These are phyloP conservation scores for Cystobasidiopsis lactophilus DNA, from an alignment of 768 basidiomycete species.

Conservation along the genomic window DNA sequence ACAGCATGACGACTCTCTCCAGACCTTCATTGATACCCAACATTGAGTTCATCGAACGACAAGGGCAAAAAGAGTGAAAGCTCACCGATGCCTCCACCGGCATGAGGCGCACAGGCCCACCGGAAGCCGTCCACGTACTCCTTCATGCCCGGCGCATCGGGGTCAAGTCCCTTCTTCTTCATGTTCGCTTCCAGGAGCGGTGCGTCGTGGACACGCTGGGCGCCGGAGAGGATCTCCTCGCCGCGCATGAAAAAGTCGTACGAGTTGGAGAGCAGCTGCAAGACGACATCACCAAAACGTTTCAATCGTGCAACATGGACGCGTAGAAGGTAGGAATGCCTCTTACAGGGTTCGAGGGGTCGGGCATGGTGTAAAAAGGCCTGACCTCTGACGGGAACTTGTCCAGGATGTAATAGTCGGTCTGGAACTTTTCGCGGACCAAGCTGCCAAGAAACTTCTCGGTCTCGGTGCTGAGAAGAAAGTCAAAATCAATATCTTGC, in stretches of 20 bases:
- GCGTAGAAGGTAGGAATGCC: not conserved
- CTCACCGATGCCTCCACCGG: constrained; percentile 73
- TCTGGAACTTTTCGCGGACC: constrained; percentile 79
- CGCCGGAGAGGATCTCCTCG: constrained; percentile 93
- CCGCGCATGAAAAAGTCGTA: constrained; percentile 99
- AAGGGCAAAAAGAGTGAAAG: too few species aligned
- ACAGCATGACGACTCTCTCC: constrained; percentile 56
- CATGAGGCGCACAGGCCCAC: constrained; percentile 85
- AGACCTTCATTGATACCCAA: not conserved
- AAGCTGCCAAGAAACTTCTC: constrained; percentile 80
- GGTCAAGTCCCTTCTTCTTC: constrained; percentile 68
- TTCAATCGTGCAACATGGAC: not conserved
- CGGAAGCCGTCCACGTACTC: constrained; percentile 84
- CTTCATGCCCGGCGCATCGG: constrained; percentile 51
- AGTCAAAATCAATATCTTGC: not conserved
- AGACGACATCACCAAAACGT: not conserved
- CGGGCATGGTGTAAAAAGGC: constrained; percentile 99
- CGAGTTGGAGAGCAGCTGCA: constrained; percentile 78
- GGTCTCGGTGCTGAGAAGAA: constrained; percentile 56
- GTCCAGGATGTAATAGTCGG: constrained; percentile 97
- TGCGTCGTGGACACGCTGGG: constrained; percentile 90
- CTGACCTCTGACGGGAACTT: constrained; percentile 91
- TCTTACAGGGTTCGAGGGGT: constrained; percentile 60
- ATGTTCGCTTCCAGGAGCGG: constrained; percentile 59
- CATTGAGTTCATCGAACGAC: not conserved